Evolutionary conservation across 2,329 filamentous ascomycete genomes (phyloP), one percentile per base, ranked within the genome.

Genomic region (Phoma sp.): DNA sequence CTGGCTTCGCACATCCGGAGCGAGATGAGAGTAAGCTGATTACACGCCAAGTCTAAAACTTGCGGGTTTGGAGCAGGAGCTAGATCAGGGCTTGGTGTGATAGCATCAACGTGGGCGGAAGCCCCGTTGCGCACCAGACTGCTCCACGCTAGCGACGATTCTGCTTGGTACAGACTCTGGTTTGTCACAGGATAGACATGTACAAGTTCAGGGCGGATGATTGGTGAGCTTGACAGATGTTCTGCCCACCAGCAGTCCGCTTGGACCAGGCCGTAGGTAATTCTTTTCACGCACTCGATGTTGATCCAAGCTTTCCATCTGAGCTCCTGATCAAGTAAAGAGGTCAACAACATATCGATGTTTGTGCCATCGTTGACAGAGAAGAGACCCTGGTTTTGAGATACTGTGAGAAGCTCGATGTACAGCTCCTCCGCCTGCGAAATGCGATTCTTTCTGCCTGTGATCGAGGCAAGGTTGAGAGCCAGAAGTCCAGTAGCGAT

Each of bases 261-360:
- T 25, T 80, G 72, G 15, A 81, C 62, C 15, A 81, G 68, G 5
- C 78, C 78, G 14, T 78, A 72, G n/a, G 81, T 79, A n/a, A 79
- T 71, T 26, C 80, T 74, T 62, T 83, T 83, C 0, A 74, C 74
- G 39, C 79, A 82, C 65, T 84, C 81, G 7, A 83, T 74, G 42
- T 79, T 78, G 56, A 77, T 76, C 81, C 81, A 84, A 2, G 79
- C 77, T 59, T 79, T 81, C 81, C 81, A 84, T 59, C 76, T 70
- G 20, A 73, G 67, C 42, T 81, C 78, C 28, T 78, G 72, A 56
- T 80, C 77, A 12, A 76, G 66, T 6, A 80, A 72, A 4, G 74
- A 69, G 21, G 80, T 77, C 18, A 81, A 76, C 3, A 81, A 62
- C 15, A 76, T 74, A 34, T 70, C 72, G 2, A 71, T 60, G 15